Evolutionary conservation across 176 grass and related monocot species (phyloP).

Genomic region (Zea luxurians): DNA sequence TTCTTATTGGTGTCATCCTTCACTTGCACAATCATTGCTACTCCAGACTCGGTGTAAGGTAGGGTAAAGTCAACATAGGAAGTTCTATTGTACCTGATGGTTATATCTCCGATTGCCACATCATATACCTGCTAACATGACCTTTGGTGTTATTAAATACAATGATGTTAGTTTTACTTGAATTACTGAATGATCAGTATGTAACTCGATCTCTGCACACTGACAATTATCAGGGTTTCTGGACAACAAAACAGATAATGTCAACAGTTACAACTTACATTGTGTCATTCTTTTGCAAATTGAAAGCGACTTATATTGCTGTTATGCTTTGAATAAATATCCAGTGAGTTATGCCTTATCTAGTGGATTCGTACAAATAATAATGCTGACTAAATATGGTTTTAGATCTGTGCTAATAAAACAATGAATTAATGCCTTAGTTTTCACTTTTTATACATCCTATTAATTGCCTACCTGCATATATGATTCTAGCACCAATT

Average conservation of each 20-base stretch:
- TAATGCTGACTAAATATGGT: background rate
- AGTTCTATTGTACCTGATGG: conserved; percentile 58
- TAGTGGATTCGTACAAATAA: background rate
- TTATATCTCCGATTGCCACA: conserved; percentile 48
- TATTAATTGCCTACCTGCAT: too few species aligned
- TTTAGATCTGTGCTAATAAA: background rate
- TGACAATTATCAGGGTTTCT: background rate
- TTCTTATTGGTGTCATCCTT: conserved; percentile 34
- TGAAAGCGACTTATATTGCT: background rate
- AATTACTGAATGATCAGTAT: conserved; percentile 2
- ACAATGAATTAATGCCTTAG: background rate
- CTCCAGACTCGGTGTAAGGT: conserved; percentile 51
- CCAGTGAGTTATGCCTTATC: background rate
- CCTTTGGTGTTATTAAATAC: background rate
- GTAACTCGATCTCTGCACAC: background rate
- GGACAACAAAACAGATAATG: background rate
- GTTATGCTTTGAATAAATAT: conserved; percentile 5
- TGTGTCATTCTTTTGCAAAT: background rate
- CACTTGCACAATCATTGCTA: conserved; percentile 57
- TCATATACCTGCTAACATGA: conserved; percentile 38
- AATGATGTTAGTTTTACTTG: background rate
- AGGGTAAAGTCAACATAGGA: conserved; percentile 53
- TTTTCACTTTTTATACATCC: background rate
- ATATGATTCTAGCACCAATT: background rate
- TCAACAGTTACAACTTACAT: background rate